Base-by-base conservation (phyloP, 345 rosid genomes). In the Cochlearia excelsa region DNA sequence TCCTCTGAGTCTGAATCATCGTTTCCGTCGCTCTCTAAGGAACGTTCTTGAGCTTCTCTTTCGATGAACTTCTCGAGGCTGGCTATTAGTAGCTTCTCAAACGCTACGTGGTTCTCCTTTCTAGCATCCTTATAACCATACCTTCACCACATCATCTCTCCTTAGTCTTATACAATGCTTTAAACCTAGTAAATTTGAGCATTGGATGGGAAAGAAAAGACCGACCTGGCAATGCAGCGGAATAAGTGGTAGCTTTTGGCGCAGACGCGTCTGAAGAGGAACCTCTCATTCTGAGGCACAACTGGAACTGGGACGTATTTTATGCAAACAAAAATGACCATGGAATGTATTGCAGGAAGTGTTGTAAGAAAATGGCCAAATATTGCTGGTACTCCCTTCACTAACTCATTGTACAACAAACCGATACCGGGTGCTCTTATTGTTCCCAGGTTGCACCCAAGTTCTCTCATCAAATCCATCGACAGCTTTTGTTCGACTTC, bases 371-470 rank as follows among this genome's bases (percentile, higher is more conserved):
- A 93, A 73, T 93, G 97, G 62, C 99, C 99, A 69, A 93, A 87
- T 35, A 93, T 93, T 47, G 90, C 96, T 0, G 99, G 99, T 40
- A 93, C 79, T 62, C 99, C 97, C 77, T 93, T 89, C 23, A 75
- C 97, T 71, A 93, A 77, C 74, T 93, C 96, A 52, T 89, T 93
- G 63, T 89, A 93, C 51, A 93, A 84, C 70, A 93, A 84, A 62
- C 97, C 99, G 55, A 93, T 93, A 49, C 99, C 97, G 7, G 99
- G 97, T 73, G 97, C 99, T 76, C 97, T 81, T 54, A 93, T 80
- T 8, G 99, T 93, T 62, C 99, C 99, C 28, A 93, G 97, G 61
- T 87, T 85, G 78, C 91, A 70, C 34, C 97, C 99, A 51, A 93
- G 73, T 75, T 89, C 88, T 47, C 92, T 80, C 78, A 87, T 77